These are phyloP conservation scores for Ophiobolus disseminans DNA, from an alignment of 2,329 filamentous ascomycete genomes.

Conservation along the genomic window DNA sequence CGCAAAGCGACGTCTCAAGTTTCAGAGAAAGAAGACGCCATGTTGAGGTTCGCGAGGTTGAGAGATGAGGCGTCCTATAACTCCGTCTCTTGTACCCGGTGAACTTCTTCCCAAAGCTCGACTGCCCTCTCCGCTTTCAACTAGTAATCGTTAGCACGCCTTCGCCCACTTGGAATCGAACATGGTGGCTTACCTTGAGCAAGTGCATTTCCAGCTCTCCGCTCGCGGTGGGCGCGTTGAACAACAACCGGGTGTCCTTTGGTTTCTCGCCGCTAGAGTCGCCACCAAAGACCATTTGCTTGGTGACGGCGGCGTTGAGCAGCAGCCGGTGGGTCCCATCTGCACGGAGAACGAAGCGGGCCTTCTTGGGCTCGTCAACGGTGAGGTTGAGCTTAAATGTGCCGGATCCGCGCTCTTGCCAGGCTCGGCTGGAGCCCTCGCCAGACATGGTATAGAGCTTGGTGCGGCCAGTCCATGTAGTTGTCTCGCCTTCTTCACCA, in stretches of 20 bases:
- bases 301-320: conserved; percentile 81
- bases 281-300: conserved; percentile 80
- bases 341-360: conserved; percentile 87
- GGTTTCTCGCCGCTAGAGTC: conserved; percentile 68
- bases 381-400: conserved; percentile 78
- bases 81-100: conserved; percentile 27
- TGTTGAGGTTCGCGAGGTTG: conserved; percentile 5
- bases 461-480: conserved; percentile 75
- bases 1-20: too few relatives aligned
- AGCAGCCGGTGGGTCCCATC: conserved; percentile 88
- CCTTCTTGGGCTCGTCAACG: conserved; percentile 52
- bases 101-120: conserved; percentile 34
- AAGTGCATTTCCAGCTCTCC: conserved; percentile 62
- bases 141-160: conserved; percentile 17
- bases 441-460: conserved; percentile 82
- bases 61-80: conserved; percentile 25
- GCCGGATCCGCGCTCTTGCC: conserved; percentile 89
- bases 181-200: conserved; percentile 59
- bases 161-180: background rate
- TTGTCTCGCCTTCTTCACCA: conserved; percentile 83
- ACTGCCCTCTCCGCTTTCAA: conserved; percentile 31
- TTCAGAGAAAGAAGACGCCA: conserved; percentile 1
- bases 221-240: conserved; percentile 63
- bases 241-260: conserved; percentile 71
- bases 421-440: conserved; percentile 64